These are phyloP conservation scores for Ceratocystis eucalypticola DNA, from an alignment of 2,329 filamentous ascomycete species.

Conservation along the genomic window DNA sequence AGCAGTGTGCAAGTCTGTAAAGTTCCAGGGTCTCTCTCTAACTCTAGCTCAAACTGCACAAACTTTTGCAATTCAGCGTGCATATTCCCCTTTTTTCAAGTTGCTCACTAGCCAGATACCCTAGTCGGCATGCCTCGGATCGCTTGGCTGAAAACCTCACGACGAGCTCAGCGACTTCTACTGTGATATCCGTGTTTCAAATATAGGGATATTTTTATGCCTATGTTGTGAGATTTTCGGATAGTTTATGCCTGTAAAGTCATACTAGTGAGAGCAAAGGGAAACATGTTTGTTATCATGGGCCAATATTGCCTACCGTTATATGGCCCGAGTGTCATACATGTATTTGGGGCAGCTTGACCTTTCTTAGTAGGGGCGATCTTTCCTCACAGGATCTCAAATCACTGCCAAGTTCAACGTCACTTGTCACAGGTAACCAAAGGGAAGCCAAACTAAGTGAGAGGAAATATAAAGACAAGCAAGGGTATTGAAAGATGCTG, in stretches of 20 bases:
- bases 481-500: background rate
- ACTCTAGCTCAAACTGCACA: background rate
- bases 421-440: background rate
- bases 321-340: background rate
- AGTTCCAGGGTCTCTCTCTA: background rate
- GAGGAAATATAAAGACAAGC: background rate
- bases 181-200: conserved; percentile 4
- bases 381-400: background rate
- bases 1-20: background rate
- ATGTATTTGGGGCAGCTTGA: background rate
- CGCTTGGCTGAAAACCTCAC: background rate
- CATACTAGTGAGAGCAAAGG: background rate
- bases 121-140: too few species aligned
- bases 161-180: background rate
- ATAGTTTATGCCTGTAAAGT: background rate
- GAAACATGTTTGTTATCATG: background rate
- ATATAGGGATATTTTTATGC: conserved; percentile 8
- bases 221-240: background rate
- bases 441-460: background rate
- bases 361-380: background rate
- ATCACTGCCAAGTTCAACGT: background rate
- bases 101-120: background rate
- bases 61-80: background rate
- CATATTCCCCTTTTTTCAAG: background rate
- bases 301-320: background rate